phyloP scores from a whole-genome alignment of 176 grass and related monocot species.

The Zea luxurians region DNA sequence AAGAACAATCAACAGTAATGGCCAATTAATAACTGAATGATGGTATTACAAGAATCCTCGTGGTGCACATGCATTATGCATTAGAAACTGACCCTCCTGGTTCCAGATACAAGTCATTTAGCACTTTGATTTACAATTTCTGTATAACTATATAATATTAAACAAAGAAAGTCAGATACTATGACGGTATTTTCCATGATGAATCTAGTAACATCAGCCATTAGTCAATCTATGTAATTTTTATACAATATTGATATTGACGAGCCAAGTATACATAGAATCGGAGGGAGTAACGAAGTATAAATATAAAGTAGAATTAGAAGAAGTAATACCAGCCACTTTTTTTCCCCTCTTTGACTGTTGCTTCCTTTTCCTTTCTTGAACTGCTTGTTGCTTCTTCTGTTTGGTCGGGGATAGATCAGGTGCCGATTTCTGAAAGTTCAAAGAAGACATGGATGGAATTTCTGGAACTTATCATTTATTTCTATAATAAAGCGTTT shows the following conservation, averaged over 20 bases:
- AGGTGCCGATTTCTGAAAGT: constrained; percentile 40
- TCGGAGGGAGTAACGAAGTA: neutral
- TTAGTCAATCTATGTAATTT: neutral
- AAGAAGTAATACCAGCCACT: constrained; percentile 55
- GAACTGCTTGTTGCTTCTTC: constrained; percentile 27
- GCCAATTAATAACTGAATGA: constrained; percentile 30
- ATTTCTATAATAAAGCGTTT: neutral
- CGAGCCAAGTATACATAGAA: neutral
- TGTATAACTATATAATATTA: neutral
- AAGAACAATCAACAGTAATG: constrained; percentile 24
- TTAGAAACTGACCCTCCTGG: constrained; percentile 10
- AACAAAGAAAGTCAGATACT: neutral
- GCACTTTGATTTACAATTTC: neutral
- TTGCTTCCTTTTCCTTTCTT: constrained; percentile 40
- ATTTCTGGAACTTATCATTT: neutral
- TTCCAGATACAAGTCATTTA: neutral
- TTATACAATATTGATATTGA: neutral
- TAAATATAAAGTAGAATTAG: constrained; percentile 24
- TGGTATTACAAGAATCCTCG: constrained; percentile 7
- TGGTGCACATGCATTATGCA: constrained; percentile 15
- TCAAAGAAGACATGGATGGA: constrained; percentile 20
- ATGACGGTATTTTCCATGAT: neutral
- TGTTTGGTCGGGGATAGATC: constrained; percentile 32
- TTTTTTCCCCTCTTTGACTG: constrained; percentile 40
- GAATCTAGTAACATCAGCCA: neutral